These are phyloP conservation scores for Phytophthora tubulina DNA, from an alignment of 352 stramenopile species.

Conservation along the genomic window DNA sequence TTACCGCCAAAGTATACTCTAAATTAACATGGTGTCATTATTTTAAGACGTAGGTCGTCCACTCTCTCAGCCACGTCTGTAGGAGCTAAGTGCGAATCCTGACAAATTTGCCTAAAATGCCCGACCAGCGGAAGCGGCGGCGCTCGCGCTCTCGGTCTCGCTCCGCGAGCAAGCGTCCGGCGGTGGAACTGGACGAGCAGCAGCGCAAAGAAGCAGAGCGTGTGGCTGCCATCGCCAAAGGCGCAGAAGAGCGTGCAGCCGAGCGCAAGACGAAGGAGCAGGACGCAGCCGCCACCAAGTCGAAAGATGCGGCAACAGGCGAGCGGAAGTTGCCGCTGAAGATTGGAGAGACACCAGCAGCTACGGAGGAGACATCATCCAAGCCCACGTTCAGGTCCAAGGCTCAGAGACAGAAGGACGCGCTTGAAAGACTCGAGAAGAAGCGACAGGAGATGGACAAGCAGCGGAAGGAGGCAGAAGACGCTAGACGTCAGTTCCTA, in stretches of 20 bases:
- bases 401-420: constrained; percentile 80
- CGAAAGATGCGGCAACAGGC: constrained; percentile 25
- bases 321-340: constrained; percentile 50
- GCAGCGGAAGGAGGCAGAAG: constrained; percentile 63
- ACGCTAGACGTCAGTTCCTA: constrained; percentile 69
- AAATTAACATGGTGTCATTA: too few relatives aligned
- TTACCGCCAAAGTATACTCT: too few relatives aligned
- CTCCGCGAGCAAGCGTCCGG: constrained; percentile 28
- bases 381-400: constrained; percentile 86
- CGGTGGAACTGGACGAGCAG: constrained; percentile 35
- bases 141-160: constrained; percentile 54
- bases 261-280: constrained; percentile 44
- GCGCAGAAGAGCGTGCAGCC: constrained; percentile 70
- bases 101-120: constrained; percentile 16
- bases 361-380: background rate
- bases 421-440: constrained; percentile 73
- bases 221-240: constrained; percentile 73
- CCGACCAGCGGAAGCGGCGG: constrained; percentile 52
- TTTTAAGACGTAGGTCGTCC: too few relatives aligned
- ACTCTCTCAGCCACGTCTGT: too few relatives aligned
- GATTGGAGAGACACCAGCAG: constrained; percentile 23
- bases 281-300: background rate
- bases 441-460: constrained; percentile 76
- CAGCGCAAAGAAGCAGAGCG: constrained; percentile 72
- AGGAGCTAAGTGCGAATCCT: background rate